A percentile compares a stretch with the other conserved stretches of the same genome.
These are phyloP conservation scores for Acer negundo DNA, from an alignment of 345 rosid genomes.

Conservation along the genomic window DNA sequence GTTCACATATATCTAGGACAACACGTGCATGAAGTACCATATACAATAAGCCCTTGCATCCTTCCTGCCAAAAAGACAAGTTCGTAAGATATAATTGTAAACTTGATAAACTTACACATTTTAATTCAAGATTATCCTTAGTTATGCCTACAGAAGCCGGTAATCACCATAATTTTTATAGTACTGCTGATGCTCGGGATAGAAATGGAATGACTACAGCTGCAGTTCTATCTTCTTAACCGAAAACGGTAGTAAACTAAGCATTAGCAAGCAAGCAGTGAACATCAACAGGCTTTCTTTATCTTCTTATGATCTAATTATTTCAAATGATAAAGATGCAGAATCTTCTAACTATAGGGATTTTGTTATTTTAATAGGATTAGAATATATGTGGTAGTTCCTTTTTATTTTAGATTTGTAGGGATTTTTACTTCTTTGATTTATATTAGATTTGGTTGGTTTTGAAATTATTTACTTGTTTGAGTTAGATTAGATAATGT, in stretches of 20 bases:
- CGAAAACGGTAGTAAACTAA: neutral
- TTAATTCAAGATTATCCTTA: neutral
- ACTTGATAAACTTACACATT: neutral
- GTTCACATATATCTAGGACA: constrained; percentile 83
- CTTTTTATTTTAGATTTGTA: neutral
- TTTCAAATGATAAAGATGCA: neutral
- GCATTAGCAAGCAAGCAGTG: neutral
- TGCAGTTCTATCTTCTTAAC: neutral
- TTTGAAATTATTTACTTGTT: too few relatives aligned
- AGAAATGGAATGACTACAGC: neutral
- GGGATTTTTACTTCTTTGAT: neutral
- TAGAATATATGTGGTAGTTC: neutral
- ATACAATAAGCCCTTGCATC: constrained; percentile 90
- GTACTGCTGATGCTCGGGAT: neutral
- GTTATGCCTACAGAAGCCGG: neutral
- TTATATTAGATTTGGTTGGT: neutral
- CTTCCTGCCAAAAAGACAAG: constrained; percentile 60
- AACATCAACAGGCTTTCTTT: neutral
- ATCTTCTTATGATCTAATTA: neutral
- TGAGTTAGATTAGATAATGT: neutral
- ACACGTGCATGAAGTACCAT: constrained; percentile 98
- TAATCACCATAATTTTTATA: neutral
- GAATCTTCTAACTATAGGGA: neutral
- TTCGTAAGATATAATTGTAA: neutral
- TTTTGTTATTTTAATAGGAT: neutral